Conservation (phyloP, 768 basidiomycete genomes). For the Austroboletus festivus region DNA sequence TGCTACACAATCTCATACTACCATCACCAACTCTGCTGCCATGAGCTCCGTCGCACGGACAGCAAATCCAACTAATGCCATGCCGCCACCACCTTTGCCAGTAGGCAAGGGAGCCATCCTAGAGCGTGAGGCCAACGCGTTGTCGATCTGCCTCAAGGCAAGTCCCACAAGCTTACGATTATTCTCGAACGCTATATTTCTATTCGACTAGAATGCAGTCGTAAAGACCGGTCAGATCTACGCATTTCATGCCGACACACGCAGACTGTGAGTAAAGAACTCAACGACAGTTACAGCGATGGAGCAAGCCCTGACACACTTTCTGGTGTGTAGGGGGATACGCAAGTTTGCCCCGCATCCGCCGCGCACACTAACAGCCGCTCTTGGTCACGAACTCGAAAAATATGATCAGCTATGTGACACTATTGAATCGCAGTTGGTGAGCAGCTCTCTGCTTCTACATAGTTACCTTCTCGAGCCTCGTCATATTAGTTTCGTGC, state of each 20-base stretch:
- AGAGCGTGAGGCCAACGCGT: slow-evolving; percentile 61
- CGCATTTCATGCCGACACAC: slow-evolving; percentile 62
- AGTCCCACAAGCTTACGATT: slow-evolving; percentile 2
- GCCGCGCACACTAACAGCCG: slow-evolving; percentile 59
- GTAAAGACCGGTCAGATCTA: slow-evolving; percentile 72
- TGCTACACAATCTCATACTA: slow-evolving; percentile 36
- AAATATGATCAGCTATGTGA: slow-evolving; percentile 81
- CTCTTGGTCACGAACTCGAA: slow-evolving; percentile 71
- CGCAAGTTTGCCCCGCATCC: slow-evolving; percentile 56
- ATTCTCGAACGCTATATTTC: not conserved
- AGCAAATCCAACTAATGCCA: slow-evolving; percentile 33
- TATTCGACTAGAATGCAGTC: slow-evolving; percentile 48
- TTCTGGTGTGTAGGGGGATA: slow-evolving; percentile 49
- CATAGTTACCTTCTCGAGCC: not conserved
- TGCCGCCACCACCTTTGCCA: slow-evolving; percentile 54
- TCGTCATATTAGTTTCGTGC: slow-evolving; percentile 56
- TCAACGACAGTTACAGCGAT: not conserved
- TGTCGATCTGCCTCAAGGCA: slow-evolving; percentile 59
- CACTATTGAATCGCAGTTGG: slow-evolving; percentile 68
- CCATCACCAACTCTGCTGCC: slow-evolving; percentile 16
- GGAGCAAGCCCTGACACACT: not conserved
- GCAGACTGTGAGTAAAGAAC: slow-evolving; percentile 51
- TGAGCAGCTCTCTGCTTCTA: slow-evolving; percentile 32
- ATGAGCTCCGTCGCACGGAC: slow-evolving; percentile 19
- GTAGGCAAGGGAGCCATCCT: slow-evolving; percentile 42